These are phyloP conservation scores for Leishmania gerbilli DNA, from an alignment of 208 protist species.

Conservation along the genomic window DNA sequence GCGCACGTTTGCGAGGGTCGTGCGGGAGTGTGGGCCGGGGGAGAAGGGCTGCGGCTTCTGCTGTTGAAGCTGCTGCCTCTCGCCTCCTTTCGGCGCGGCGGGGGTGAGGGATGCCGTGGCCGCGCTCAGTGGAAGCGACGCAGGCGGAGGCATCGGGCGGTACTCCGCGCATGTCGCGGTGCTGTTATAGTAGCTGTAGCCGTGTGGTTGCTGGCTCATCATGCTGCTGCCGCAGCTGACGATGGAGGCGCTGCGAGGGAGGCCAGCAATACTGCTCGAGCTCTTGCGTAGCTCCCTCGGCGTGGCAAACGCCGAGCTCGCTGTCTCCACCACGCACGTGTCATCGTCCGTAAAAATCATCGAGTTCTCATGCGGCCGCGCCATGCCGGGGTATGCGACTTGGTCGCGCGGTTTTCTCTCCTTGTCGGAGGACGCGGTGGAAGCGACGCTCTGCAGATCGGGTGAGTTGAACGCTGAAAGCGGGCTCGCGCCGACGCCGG, in stretches of 20 bases:
- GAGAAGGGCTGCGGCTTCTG: background rate
- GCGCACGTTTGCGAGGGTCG: constrained; percentile 16
- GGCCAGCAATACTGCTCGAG: constrained; percentile 6
- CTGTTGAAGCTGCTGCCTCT: background rate
- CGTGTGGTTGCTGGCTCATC: constrained; percentile 24
- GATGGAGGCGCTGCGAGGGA: constrained; percentile 16
- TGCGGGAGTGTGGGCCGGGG: background rate
- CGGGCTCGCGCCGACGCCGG: constrained; percentile 12
- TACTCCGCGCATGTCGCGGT: background rate
- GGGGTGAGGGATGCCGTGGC: background rate
- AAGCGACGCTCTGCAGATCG: constrained; percentile 22
- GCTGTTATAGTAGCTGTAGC: constrained; percentile 33
- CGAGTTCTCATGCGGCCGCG: background rate
- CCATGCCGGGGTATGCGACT: background rate
- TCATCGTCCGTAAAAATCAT: constrained; percentile 25
- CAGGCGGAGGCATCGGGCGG: background rate
- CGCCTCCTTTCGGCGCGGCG: background rate
- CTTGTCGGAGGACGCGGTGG: background rate
- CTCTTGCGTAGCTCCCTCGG: constrained; percentile 17
- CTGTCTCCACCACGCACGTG: constrained; percentile 16
- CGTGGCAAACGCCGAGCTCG: constrained; percentile 25
- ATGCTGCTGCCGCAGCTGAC: constrained; percentile 31
- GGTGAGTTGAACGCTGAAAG: background rate
- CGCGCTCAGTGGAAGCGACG: constrained; percentile 1
- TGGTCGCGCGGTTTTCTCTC: too few relatives aligned